These are phyloP conservation scores for Acer campestre DNA, from an alignment of 345 rosid genomes.

Conservation along the genomic window DNA sequence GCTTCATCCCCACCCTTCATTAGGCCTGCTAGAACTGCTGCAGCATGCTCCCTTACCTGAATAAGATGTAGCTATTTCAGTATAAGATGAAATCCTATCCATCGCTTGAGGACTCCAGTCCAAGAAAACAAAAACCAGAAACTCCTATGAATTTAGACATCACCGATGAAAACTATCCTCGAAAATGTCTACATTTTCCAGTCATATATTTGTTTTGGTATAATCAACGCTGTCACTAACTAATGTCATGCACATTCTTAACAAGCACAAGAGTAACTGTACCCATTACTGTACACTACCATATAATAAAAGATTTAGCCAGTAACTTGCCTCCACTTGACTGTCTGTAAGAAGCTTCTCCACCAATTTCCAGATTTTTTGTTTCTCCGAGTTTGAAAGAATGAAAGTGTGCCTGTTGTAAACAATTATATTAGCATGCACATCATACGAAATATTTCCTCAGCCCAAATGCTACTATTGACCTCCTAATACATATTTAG, in stretches of 20 bases:
- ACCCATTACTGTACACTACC: constrained; percentile 7
- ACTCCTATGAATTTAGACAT: constrained; percentile 11
- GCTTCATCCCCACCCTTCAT: constrained; percentile 94
- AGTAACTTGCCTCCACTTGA: constrained; percentile 90
- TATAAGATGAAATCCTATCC: constrained; percentile 10
- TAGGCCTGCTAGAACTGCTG: constrained; percentile 93
- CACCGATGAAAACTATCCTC: neutral
- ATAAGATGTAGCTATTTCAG: constrained; percentile 19
- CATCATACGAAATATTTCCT: constrained; percentile 9
- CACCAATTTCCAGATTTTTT: constrained; percentile 79
- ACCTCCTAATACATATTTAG: neutral
- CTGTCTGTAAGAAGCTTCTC: constrained; percentile 81
- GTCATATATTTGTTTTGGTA: neutral
- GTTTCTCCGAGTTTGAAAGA: constrained; percentile 68
- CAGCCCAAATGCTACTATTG: constrained; percentile 4
- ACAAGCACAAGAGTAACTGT: neutral
- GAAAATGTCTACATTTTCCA: neutral
- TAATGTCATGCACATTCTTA: neutral
- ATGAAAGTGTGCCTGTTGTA: constrained; percentile 81
- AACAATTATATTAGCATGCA: constrained; percentile 21
- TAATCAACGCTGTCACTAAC: neutral
- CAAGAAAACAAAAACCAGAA: neutral
- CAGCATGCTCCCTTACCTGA: constrained; percentile 98
- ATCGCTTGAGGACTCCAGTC: constrained; percentile 11
- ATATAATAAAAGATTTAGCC: constrained; percentile 14